Evolutionary conservation across 2,329 filamentous ascomycete species (phyloP).

Genomic region (Dactylellina haptotyla): DNA sequence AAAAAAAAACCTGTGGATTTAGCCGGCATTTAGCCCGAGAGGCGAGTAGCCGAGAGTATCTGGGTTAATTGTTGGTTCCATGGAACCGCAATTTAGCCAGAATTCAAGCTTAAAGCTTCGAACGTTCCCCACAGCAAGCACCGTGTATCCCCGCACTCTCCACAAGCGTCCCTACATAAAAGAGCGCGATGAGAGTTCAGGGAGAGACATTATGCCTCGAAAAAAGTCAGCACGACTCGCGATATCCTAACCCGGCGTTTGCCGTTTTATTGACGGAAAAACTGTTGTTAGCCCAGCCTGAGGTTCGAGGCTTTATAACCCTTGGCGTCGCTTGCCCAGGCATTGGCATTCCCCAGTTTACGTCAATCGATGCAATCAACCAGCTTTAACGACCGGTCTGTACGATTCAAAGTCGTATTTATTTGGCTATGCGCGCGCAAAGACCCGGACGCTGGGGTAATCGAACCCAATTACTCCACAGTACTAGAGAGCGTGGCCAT

Average conservation of each 20-base stretch:
- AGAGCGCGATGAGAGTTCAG: no score
- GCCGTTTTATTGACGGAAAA: slow-evolving; percentile 39
- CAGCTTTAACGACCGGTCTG: background rate
- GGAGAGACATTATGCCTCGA: background rate
- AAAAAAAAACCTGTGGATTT: background rate
- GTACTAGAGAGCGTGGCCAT: background rate
- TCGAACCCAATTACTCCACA: background rate
- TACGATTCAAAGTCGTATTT: no score
- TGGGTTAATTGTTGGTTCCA: background rate
- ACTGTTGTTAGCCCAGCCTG: slow-evolving; percentile 13
- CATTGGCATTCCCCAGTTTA: slow-evolving; percentile 22
- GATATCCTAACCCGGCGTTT: background rate
- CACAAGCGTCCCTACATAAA: background rate
- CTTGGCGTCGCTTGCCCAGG: slow-evolving; percentile 22
- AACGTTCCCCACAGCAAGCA: slow-evolving; percentile 2
- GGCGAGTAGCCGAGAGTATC: background rate
- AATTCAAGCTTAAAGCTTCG: slow-evolving; percentile 11
- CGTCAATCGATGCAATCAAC: background rate
- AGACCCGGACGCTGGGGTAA: background rate
- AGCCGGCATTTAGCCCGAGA: slow-evolving; percentile 12
- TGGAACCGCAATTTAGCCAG: slow-evolving; percentile 35
- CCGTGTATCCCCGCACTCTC: slow-evolving; percentile 19
- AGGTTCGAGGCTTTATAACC: background rate
- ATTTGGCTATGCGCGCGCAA: background rate
- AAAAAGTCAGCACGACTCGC: background rate